These are phyloP conservation scores for Vaccinium darrowii DNA, from an alignment of 148 eudicot genomes.

Conservation along the genomic window DNA sequence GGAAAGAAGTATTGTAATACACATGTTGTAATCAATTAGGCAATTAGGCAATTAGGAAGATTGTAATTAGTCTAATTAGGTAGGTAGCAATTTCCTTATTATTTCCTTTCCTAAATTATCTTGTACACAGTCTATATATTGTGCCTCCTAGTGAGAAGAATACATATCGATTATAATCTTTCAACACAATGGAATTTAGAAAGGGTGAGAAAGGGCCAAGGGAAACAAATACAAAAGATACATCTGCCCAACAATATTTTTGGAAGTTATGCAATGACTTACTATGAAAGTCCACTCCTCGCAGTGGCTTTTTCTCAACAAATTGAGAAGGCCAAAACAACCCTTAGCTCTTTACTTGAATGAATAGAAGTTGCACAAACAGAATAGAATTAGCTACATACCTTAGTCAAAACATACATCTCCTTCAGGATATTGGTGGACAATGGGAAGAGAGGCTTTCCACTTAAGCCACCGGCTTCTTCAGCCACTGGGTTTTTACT, in stretches of 20 bases:
- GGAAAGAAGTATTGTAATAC: too few species aligned
- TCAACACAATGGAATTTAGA: not conserved
- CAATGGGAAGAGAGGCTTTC: slow-evolving; percentile 81
- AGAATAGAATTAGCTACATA: slow-evolving; percentile 23
- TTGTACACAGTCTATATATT: too few species aligned
- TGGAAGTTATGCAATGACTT: not conserved
- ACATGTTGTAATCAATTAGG: too few species aligned
- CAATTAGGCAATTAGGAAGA: too few species aligned
- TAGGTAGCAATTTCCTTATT: too few species aligned
- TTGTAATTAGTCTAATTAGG: too few species aligned
- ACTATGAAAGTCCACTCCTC: not conserved
- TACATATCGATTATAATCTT: too few species aligned
- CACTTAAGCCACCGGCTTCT: slow-evolving; percentile 96
- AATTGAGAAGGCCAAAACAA: not conserved
- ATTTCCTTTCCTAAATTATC: too few species aligned
- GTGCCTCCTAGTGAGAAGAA: too few species aligned
- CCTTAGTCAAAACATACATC: slow-evolving; percentile 89
- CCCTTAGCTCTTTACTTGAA: not conserved
- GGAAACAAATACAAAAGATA: not conserved
- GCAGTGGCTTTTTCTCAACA: not conserved
- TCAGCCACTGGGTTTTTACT: slow-evolving; percentile 51
- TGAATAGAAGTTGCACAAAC: not conserved
- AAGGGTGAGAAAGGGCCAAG: not conserved
- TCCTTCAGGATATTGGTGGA: slow-evolving; percentile 82
- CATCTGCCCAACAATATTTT: not conserved